Conservation (phyloP, 2,329 filamentous ascomycete genomes). For the Fusarium buxicola region DNA sequence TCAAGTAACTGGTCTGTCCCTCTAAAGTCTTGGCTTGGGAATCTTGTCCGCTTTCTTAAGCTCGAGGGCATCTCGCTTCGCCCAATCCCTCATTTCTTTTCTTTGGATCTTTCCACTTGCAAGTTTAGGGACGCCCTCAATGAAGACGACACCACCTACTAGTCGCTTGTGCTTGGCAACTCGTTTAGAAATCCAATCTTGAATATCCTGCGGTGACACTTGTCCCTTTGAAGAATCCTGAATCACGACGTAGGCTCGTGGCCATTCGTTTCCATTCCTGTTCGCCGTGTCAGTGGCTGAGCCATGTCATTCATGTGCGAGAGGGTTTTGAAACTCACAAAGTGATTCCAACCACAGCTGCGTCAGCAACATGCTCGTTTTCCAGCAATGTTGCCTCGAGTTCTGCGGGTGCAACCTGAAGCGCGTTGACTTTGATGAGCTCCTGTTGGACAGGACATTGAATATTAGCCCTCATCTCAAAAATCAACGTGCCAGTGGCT, state of each 20-base stretch:
- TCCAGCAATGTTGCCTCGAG: slow-evolving; percentile 64
- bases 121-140: slow-evolving; percentile 68
- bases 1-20: background rate
- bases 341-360: slow-evolving; percentile 66
- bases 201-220: slow-evolving; percentile 64
- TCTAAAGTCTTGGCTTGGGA: slow-evolving; percentile 14
- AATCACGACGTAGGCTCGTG: slow-evolving; percentile 63
- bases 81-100: slow-evolving; percentile 67
- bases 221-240: slow-evolving; percentile 59
- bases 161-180: slow-evolving; percentile 66
- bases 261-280: slow-evolving; percentile 61
- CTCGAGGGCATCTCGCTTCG: slow-evolving; percentile 61
- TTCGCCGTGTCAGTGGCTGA: slow-evolving; percentile 1
- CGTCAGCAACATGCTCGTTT: slow-evolving; percentile 64
- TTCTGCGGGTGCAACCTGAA: slow-evolving; percentile 71
- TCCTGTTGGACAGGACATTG: slow-evolving; percentile 55
- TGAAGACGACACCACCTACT: slow-evolving; percentile 63
- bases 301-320: background rate
- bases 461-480: background rate
- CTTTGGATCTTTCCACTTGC: slow-evolving; percentile 69
- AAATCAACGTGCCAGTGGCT: background rate
- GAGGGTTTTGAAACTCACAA: slow-evolving; percentile 47
- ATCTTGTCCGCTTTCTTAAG: slow-evolving; percentile 43
- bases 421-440: slow-evolving; percentile 69
- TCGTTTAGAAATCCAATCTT: slow-evolving; percentile 58